These are phyloP conservation scores for Circinella minor DNA, from an alignment of 371 early-diverging fungal species.

Conservation along the genomic window DNA sequence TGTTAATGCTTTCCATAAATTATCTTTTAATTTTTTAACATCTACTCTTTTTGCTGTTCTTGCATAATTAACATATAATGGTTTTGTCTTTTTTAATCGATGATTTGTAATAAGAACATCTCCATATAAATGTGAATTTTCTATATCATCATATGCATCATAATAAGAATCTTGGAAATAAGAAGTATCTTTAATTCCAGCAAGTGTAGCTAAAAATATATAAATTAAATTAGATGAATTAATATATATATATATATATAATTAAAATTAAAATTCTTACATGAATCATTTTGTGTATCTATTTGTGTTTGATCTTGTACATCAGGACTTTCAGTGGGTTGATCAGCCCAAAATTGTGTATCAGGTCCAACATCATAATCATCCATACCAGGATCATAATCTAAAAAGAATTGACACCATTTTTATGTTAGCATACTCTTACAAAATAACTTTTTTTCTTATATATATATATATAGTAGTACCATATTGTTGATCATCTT, in stretches of 20 bases:
- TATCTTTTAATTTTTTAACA: conserved; percentile 93
- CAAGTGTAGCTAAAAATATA: neutral
- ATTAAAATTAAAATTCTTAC: conserved; percentile 16
- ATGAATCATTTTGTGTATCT: conserved; percentile 24
- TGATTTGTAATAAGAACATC: conserved; percentile 47
- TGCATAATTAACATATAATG: conserved; percentile 82
- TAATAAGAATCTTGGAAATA: conserved; percentile 35
- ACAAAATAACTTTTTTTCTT: too few species aligned
- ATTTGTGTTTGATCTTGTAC: conserved; percentile 15
- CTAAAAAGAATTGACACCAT: neutral
- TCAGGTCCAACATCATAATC: conserved; percentile 33
- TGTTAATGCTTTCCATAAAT: conserved; percentile 80
- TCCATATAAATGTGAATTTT: conserved; percentile 33
- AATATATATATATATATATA: too few species aligned
- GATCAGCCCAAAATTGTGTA: conserved; percentile 48
- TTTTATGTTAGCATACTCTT: too few species aligned
- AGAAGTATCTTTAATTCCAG: conserved; percentile 32
- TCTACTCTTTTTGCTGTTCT: conserved; percentile 92
- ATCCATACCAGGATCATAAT: conserved; percentile 22
- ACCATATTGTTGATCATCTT: conserved; percentile 13
- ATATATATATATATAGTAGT: neutral
- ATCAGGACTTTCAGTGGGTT: conserved; percentile 12
- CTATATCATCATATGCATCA: conserved; percentile 29
- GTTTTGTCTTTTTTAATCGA: conserved; percentile 64
- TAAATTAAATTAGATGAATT: neutral